phyloP scores from a whole-genome alignment of 805 yeast genomes.

The Candida odintsovae region DNA sequence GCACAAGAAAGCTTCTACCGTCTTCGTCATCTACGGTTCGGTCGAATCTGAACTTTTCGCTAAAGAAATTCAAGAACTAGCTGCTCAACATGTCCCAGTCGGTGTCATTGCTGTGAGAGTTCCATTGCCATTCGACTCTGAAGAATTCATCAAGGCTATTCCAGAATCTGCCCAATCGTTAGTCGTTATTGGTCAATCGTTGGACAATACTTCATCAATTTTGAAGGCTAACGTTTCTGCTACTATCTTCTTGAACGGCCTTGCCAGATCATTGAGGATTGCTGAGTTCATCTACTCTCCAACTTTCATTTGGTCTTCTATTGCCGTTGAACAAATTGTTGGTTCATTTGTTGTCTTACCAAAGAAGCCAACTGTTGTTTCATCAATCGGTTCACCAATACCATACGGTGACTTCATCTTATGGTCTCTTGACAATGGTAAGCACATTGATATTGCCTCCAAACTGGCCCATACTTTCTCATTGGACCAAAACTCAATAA shows the following conservation, averaged over 20 bases:
- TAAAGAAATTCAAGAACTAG: slow-evolving; percentile 33
- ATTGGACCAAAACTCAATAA: slow-evolving; percentile 46
- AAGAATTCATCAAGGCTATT: slow-evolving; percentile 50
- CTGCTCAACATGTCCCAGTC: slow-evolving; percentile 32
- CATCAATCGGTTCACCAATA: slow-evolving; percentile 6
- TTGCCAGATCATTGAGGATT: slow-evolving; percentile 30
- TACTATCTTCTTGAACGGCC: slow-evolving; percentile 47
- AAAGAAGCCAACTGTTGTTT: slow-evolving; percentile 8
- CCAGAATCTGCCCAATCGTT: slow-evolving; percentile 55
- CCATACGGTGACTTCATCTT: slow-evolving; percentile 36
- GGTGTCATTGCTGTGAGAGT: slow-evolving; percentile 71
- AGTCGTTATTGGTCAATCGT: slow-evolving; percentile 62
- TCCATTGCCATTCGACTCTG: slow-evolving; percentile 72
- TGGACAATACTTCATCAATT: slow-evolving; percentile 29
- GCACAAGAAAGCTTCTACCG: slow-evolving; percentile 51
- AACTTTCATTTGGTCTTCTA: slow-evolving; percentile 50
- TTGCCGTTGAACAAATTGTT: slow-evolving; percentile 44
- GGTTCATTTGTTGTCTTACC: slow-evolving; percentile 34
- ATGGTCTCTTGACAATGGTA: slow-evolving; percentile 66
- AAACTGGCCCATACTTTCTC: slow-evolving; percentile 67
- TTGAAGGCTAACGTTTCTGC: slow-evolving; percentile 72
- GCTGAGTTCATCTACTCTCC: slow-evolving; percentile 49
- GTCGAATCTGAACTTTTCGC: slow-evolving; percentile 53
- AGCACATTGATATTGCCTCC: slow-evolving; percentile 49
- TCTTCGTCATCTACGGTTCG: slow-evolving; percentile 81